A percentile compares a stretch with the other conserved stretches of the same genome.
phyloP scores from a whole-genome alignment of 169 alveolate species.

The Pseudocohnilembus persalinus region DNA sequence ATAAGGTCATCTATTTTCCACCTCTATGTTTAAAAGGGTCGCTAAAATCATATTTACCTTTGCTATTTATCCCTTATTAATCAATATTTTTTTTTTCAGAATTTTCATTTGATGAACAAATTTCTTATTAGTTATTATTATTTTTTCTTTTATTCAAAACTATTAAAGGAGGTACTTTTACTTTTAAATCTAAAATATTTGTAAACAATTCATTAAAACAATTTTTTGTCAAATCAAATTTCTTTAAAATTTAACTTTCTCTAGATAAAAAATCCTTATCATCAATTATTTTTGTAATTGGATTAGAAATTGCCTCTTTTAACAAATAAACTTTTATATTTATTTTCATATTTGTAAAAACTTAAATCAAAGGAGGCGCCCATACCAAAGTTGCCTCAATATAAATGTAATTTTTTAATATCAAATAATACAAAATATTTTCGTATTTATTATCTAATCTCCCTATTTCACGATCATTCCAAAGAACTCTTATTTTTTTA shows the following conservation, averaged over 20 bases:
- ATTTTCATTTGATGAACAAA: background rate
- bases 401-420: too few species aligned
- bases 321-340: background rate
- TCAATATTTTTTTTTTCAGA: background rate
- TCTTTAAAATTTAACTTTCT: conserved; percentile 14
- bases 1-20: background rate
- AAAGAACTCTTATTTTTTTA: background rate
- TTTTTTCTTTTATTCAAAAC: conserved; percentile 6
- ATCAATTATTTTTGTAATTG: conserved; percentile 13
- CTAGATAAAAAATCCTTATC: background rate
- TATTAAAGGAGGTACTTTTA: background rate
- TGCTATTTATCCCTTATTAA: background rate
- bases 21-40: background rate
- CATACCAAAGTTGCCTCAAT: background rate
- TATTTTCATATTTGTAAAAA: background rate
- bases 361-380: background rate
- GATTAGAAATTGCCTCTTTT: background rate
- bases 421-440: too few species aligned
- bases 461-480: background rate
- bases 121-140: background rate
- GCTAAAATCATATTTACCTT: background rate
- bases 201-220: conserved; percentile 1
- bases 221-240: conserved; percentile 9
- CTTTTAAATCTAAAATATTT: background rate
- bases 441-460: background rate